Evolutionary conservation across 163 green algal genomes (phyloP).

Genomic region (Chlamydomonas reinhardtii): DNA sequence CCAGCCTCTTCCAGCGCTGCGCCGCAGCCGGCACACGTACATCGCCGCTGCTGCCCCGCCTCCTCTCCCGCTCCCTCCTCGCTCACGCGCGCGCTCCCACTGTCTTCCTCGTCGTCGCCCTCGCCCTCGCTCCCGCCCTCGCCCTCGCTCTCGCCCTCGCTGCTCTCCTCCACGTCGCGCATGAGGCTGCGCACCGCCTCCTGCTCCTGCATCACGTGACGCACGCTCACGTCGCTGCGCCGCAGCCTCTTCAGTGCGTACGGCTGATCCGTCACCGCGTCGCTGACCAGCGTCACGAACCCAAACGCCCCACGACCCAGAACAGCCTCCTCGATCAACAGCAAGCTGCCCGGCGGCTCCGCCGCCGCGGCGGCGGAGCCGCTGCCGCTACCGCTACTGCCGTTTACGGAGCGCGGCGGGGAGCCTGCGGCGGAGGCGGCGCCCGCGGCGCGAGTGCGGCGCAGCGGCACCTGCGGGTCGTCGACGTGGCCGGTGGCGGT

Average conservation of each 20-base stretch:
- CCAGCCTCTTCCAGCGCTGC: too few species aligned
- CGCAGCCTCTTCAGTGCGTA: conserved; percentile 40
- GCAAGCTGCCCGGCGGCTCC: background rate
- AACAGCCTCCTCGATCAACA: conserved; percentile 39
- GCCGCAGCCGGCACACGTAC: too few species aligned
- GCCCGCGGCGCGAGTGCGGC: background rate
- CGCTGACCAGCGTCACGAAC: conserved; percentile 27
- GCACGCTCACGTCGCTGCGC: background rate
- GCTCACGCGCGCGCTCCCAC: too few species aligned
- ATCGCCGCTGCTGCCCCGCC: too few species aligned
- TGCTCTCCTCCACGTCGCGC: background rate
- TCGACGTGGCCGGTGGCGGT: conserved; percentile 37
- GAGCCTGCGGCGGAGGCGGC: background rate
- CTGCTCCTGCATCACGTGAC: conserved; percentile 46
- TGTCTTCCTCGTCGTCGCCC: too few species aligned
- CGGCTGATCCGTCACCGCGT: conserved; percentile 5
- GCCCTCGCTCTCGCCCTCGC: too few species aligned
- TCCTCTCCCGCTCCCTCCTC: too few species aligned
- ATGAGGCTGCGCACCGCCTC: conserved; percentile 14
- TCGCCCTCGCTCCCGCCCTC: too few species aligned
- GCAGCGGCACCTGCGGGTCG: conserved; percentile 1
- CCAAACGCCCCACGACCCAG: conserved; percentile 33
- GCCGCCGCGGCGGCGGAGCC: background rate
- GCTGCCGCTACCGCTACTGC: background rate
- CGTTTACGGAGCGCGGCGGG: too few species aligned